Evolutionary conservation across 2,329 filamentous ascomycete species (phyloP), one percentile per base, ranked within the genome.

Genomic region (Juglanconis sp.): DNA sequence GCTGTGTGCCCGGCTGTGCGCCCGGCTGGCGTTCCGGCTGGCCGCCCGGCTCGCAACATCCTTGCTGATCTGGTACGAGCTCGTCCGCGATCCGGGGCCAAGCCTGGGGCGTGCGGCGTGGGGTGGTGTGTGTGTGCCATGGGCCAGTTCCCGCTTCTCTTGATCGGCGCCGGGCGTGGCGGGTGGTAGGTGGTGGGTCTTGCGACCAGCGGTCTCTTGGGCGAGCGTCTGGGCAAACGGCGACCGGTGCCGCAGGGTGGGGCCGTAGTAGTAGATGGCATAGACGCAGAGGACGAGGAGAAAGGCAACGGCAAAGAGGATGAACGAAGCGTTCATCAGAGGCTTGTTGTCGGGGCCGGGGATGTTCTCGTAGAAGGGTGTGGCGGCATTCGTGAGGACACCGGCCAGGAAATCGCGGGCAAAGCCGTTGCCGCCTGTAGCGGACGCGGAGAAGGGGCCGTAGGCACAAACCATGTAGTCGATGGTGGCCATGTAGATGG

Each of bases 381-480:
- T 82, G 0, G 88, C 85, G 13, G 87, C 87, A 53, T 91, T 78
- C 0, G 88, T 89, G 1, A 90, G 81, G 8, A 91, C 79, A 72
- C 89, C 89, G 2, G 89, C 89, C 0, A 92, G 76, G 72, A 91
- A 87, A 68, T 92, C 89, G 65, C 89, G 81, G 3, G 87, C 81
- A 75, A 88, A 91, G 1, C 88, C 89, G 64, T 92, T 92, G 24
- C 89, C 89, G 46, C 89, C 89, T 0, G 89, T 91, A 0, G 89
- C 89, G 0, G 87, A 90, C 1, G 89, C 88, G 2, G 87, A 85
- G 70, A 90, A 91, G 0, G 85, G 84, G 0, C 89, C 89, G 67
- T 91, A 91, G 0, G 88, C 86, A 60, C 86, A 87, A 40, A 91
- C 84, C 83, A 91, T 90, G 74, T 92, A 92, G 72, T 92, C 87